phyloP scores from a whole-genome alignment of 768 basidiomycete genomes.

The Exidia glandulosa region DNA sequence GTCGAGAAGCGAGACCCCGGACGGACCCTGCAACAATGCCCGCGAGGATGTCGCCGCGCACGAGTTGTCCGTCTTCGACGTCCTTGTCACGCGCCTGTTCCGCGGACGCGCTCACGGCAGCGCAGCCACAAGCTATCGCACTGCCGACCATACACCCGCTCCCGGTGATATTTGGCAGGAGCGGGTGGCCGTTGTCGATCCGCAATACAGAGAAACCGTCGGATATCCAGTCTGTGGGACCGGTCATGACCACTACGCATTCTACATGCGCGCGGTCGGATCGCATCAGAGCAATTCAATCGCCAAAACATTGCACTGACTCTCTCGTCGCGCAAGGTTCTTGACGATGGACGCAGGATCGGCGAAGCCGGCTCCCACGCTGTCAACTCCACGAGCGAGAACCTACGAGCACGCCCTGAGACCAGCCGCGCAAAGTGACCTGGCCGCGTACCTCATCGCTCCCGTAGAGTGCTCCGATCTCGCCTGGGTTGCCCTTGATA shows the following conservation, averaged over 20 bases:
- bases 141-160: conserved; percentile 81
- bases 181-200: conserved; percentile 59
- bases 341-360: conserved; percentile 64
- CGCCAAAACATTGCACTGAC: conserved; percentile 31
- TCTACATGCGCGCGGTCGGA: conserved; percentile 29
- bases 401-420: conserved; percentile 33
- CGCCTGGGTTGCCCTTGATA: conserved; percentile 90
- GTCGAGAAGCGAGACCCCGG: neutral
- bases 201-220: conserved; percentile 64
- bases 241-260: conserved; percentile 73
- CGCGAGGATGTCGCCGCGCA: conserved; percentile 66
- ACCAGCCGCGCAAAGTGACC: neutral
- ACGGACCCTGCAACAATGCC: conserved; percentile 70
- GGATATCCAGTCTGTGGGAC: conserved; percentile 70
- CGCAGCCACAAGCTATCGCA: conserved; percentile 70
- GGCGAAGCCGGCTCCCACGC: conserved; percentile 62
- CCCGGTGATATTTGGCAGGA: conserved; percentile 76
- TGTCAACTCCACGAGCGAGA: conserved; percentile 74
- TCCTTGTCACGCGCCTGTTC: conserved; percentile 14
- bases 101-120: conserved; percentile 42
- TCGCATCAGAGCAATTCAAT: neutral
- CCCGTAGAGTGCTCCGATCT: conserved; percentile 70
- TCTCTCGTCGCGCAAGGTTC: conserved; percentile 58
- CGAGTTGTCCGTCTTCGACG: conserved; percentile 34
- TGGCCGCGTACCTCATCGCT: conserved; percentile 49